Evolutionary conservation across 2,329 filamentous ascomycete genomes (phyloP), one percentile per base, ranked within the genome.

Genomic region (Trichophyton equinum): DNA sequence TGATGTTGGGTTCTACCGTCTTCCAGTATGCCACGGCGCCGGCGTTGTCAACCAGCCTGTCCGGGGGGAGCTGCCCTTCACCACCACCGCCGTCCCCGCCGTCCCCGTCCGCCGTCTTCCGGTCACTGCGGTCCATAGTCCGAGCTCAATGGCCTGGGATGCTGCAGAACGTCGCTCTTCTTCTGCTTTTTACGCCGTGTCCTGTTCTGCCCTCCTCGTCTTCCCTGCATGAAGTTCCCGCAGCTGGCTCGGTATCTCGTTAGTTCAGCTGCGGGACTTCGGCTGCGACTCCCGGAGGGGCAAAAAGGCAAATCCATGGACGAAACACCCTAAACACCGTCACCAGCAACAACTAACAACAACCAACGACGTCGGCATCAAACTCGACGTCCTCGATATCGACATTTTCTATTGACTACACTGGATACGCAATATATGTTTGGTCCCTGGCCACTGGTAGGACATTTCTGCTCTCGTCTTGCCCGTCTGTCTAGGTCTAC

Each of bases 1-100:
- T 81, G 64, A 82, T 79, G 63, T 81, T 71, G 15, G 72, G 63
- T 7, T 71, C 66, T 59, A 72, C 69, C 11, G 65, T 65, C 22
- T 67, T 69, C 75, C 75, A 77, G 66, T 77, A 77, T 30, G 64
- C 65, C 42, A 76, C 66, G 11, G 74, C 71, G 27, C 68, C 69
- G 15, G 71, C 67, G 59, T 70, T 68, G 47, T 74, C 66, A 62
- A 76, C 75, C n/a, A 64, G 67, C 20, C 67, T 65, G 63, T 73
- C 71, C 44, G 68, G 63, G 22, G 46, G 46, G 18, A 49, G 20
- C 20, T 49, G 40, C 15, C 49, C 40, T 1, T 44, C 40, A 18
- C 40, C 33, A 38, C 9, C 44, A 2, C 7, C n/a, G 6, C 9
- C 44, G 6, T 7, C 27, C 6, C 27, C 27, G 20, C 13, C 44